A percentile compares a stretch with the other conserved stretches of the same genome.
Conservation (phyloP, 192 early-diverging fungal genomes). For the Rhizophagus prolifer region DNA sequence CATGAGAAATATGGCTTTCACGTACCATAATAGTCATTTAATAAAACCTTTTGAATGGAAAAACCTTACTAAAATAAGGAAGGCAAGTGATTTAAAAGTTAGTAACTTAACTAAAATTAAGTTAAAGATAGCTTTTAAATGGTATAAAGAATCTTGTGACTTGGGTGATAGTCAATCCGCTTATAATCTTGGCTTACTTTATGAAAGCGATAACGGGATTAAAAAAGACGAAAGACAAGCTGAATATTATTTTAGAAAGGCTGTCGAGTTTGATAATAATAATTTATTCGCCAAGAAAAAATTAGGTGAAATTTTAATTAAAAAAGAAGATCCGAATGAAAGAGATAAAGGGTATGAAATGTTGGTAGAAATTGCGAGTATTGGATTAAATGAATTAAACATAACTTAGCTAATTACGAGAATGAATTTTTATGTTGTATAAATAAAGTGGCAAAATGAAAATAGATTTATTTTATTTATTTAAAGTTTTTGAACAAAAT, state of each 20-base stretch:
- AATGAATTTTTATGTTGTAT: too few species aligned
- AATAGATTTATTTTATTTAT: too few species aligned
- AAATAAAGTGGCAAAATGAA: too few species aligned
- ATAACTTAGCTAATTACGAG: too few species aligned
- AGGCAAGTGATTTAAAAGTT: background rate
- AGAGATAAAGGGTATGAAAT: background rate
- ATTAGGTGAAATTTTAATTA: background rate
- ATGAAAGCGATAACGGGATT: background rate
- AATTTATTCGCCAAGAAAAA: background rate
- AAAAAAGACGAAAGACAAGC: background rate
- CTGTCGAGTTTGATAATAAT: background rate
- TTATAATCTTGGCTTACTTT: background rate
- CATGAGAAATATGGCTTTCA: background rate
- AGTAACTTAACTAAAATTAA: background rate
- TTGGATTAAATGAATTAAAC: background rate
- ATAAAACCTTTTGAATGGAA: background rate
- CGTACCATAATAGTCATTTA: background rate
- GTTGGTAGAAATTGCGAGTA: too few species aligned
- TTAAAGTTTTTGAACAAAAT: too few species aligned
- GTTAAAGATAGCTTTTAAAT: too few species aligned
- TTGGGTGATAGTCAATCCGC: background rate
- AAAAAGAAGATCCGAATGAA: background rate
- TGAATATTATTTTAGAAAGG: background rate
- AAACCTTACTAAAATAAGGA: background rate
- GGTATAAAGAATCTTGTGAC: background rate